phyloP scores from a whole-genome alignment of 2,329 filamentous ascomycete genomes.

The Leptographium procerum region DNA sequence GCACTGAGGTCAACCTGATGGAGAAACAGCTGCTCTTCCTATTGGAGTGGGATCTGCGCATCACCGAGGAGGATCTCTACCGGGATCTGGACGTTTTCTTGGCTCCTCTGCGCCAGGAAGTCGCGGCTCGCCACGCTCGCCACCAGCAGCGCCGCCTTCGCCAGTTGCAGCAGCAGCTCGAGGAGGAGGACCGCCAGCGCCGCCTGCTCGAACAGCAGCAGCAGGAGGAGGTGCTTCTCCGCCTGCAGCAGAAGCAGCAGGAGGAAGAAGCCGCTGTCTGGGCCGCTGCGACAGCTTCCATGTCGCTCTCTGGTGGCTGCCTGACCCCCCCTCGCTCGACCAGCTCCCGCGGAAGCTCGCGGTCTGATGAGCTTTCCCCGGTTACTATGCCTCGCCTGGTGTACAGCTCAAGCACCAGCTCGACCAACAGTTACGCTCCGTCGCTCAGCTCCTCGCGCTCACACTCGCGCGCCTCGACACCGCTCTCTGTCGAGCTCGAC shows the following conservation, averaged over 20 bases:
- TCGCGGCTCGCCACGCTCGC: slow-evolving; percentile 38
- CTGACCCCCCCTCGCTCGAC: slow-evolving; percentile 33
- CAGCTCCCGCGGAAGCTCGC: slow-evolving; percentile 23
- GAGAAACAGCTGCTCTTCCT: slow-evolving; percentile 96
- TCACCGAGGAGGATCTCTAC: slow-evolving; percentile 77
- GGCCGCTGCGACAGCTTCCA: slow-evolving; percentile 13
- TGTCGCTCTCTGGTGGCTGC: slow-evolving; percentile 23
- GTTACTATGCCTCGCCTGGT: slow-evolving; percentile 33
- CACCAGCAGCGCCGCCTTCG: slow-evolving; percentile 31
- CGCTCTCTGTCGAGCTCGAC: slow-evolving; percentile 28
- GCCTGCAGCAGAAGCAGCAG: slow-evolving; percentile 5
- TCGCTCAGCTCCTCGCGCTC: slow-evolving; percentile 36
- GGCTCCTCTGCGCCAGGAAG: slow-evolving; percentile 61
- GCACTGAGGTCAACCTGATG: slow-evolving; percentile 97
- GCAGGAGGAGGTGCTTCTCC: slow-evolving; percentile 17
- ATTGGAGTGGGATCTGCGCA: slow-evolving; percentile 85
- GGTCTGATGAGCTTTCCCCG: slow-evolving; percentile 17
- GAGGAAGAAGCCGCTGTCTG: slow-evolving; percentile 18
- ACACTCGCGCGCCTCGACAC: slow-evolving; percentile 37
- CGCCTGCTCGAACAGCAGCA: slow-evolving; percentile 21
- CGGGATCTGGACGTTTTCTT: slow-evolving; percentile 80
- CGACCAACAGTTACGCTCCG: slow-evolving; percentile 30
- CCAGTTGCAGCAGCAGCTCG: slow-evolving; percentile 22
- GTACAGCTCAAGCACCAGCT: slow-evolving; percentile 32
- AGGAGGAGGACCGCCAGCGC: slow-evolving; percentile 15